phyloP scores from a whole-genome alignment of 768 basidiomycete genomes.

The Mycena leptocephala region DNA sequence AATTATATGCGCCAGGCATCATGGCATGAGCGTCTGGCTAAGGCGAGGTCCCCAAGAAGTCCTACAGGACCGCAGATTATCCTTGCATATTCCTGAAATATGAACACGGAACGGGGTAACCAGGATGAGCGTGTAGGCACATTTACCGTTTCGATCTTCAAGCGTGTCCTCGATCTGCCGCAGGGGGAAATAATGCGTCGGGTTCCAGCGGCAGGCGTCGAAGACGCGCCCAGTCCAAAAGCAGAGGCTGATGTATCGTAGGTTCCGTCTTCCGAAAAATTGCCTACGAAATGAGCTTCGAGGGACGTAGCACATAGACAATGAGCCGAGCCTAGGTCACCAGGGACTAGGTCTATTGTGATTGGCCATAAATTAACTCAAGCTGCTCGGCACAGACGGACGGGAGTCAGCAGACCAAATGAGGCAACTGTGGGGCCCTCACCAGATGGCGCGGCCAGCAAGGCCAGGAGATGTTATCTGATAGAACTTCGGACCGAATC shows the following conservation, averaged over 20 bases:
- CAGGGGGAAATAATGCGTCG: slow-evolving; percentile 18
- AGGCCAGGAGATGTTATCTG: not conserved
- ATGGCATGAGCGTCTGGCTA: not conserved
- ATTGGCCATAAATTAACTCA: slow-evolving; percentile 17
- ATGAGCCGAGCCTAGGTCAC: slow-evolving; percentile 16
- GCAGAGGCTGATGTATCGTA: not conserved
- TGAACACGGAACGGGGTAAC: slow-evolving; percentile 2
- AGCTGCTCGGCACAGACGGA: not conserved
- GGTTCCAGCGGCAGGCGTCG: not conserved
- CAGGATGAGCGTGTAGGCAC: slow-evolving; percentile 16
- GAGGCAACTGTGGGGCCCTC: not conserved
- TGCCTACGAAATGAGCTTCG: not conserved
- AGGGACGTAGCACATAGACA: not conserved
- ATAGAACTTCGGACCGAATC: not conserved
- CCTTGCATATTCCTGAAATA: slow-evolving; percentile 3
- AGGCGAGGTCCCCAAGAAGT: not conserved
- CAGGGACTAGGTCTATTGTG: not conserved
- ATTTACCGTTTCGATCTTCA: slow-evolving; percentile 19
- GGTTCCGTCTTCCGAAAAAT: slow-evolving; percentile 5
- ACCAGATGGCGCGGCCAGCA: not conserved
- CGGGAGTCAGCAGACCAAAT: slow-evolving; percentile 2
- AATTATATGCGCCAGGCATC: not conserved
- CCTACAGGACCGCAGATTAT: slow-evolving; percentile 17
- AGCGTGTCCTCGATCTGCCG: slow-evolving; percentile 19
- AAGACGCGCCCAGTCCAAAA: not conserved